Percentiles rank a stretch among this genome's conserved stretches.
These are phyloP conservation scores for Trichophaea hybrida DNA, from an alignment of 2,329 filamentous ascomycete species.

Conservation along the genomic window DNA sequence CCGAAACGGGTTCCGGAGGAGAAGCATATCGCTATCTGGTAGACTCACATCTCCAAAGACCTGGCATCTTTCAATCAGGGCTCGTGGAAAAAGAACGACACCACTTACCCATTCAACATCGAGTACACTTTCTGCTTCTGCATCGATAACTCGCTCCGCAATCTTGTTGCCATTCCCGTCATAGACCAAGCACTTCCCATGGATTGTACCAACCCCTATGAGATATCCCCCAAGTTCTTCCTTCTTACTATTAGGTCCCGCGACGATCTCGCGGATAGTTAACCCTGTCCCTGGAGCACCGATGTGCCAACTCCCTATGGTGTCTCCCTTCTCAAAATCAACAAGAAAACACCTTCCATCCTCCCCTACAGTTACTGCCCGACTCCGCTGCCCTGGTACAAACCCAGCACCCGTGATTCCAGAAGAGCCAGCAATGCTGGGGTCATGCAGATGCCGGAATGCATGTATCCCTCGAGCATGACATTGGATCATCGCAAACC, in stretches of 20 bases:
- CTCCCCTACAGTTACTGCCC: constrained; percentile 26
- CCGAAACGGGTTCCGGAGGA: neutral
- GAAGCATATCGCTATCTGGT: constrained; percentile 1
- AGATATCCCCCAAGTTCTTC: constrained; percentile 21
- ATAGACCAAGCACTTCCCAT: constrained; percentile 26
- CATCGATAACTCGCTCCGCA: constrained; percentile 24
- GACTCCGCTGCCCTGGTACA: constrained; percentile 24
- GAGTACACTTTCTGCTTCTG: constrained; percentile 23
- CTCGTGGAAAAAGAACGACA: neutral
- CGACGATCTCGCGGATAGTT: constrained; percentile 19
- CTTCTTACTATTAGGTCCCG: constrained; percentile 12
- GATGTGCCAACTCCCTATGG: constrained; percentile 25
- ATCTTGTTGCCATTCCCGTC: constrained; percentile 25
- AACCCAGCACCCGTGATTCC: constrained; percentile 27
- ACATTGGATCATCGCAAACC: constrained; percentile 11
- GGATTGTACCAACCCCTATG: constrained; percentile 25
- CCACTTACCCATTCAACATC: constrained; percentile 25
- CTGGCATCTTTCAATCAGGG: constrained; percentile 7
- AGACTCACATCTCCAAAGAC: constrained; percentile 17
- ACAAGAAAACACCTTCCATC: constrained; percentile 25
- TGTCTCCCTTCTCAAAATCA: constrained; percentile 26
- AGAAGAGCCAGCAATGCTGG: constrained; percentile 22
- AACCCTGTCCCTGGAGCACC: constrained; percentile 25
- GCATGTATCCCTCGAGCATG: constrained; percentile 24
- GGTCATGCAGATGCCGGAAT: constrained; percentile 26